These are phyloP conservation scores for Diatrype stigma DNA, from an alignment of 2,329 filamentous ascomycete genomes.

Conservation along the genomic window DNA sequence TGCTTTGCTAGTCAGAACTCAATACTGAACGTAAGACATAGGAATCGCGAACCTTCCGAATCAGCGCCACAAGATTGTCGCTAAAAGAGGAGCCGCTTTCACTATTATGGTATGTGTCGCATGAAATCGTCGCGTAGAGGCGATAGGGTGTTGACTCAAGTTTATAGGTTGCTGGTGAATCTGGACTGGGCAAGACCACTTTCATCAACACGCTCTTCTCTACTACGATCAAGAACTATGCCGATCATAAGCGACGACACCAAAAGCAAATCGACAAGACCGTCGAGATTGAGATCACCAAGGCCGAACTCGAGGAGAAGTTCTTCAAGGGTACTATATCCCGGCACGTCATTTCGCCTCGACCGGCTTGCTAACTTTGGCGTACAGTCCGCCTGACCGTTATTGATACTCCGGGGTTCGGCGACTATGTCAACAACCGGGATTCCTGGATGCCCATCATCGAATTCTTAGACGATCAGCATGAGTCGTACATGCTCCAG, in stretches of 20 bases:
- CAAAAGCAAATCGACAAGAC: slow-evolving; percentile 99
- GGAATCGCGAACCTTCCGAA: slow-evolving; percentile 72
- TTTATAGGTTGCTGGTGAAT: slow-evolving; percentile 88
- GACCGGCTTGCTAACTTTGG: slow-evolving; percentile 15
- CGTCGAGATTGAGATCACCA: slow-evolving; percentile 99
- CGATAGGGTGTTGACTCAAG: slow-evolving; percentile 1
- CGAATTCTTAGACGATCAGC: slow-evolving; percentile 99
- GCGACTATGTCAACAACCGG: slow-evolving; percentile 99
- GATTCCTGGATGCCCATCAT: slow-evolving; percentile 99
- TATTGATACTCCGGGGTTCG: slow-evolving; percentile 97
- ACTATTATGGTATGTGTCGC: slow-evolving; percentile 85
- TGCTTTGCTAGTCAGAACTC: neutral
- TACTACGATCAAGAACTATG: slow-evolving; percentile 99
- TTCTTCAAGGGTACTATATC: slow-evolving; percentile 89
- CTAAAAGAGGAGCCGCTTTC: slow-evolving; percentile 89
- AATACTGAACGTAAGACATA: slow-evolving; percentile 29
- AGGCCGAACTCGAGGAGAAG: slow-evolving; percentile 99
- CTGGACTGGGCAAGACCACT: slow-evolving; percentile 96
- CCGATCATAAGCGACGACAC: slow-evolving; percentile 98
- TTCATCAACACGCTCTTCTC: slow-evolving; percentile 99
- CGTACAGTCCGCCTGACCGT: slow-evolving; percentile 87
- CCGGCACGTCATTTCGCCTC: slow-evolving; percentile 1
- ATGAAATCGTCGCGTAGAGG: slow-evolving; percentile 1
- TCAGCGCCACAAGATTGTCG: slow-evolving; percentile 72
- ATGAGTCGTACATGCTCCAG: slow-evolving; percentile 99